phyloP scores from a whole-genome alignment of 306 rosid species.

The Vachellia collinsii region DNA sequence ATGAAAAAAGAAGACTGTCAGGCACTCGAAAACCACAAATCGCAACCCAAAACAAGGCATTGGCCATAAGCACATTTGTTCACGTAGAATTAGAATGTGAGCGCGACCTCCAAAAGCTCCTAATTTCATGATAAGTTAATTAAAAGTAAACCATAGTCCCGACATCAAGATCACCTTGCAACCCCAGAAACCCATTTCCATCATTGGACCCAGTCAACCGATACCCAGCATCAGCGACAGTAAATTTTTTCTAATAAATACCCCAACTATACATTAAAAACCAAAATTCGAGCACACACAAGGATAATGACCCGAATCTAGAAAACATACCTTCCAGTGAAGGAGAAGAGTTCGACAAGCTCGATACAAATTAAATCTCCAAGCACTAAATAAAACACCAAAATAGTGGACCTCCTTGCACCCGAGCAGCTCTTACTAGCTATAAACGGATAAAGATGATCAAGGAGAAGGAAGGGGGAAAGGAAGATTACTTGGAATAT shows the following conservation, averaged over 20 bases:
- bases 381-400: not conserved
- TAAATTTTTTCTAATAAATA: not conserved
- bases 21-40: not conserved
- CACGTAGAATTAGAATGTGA: not conserved
- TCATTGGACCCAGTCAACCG: not conserved
- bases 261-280: not conserved
- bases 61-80: not conserved
- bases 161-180: not conserved
- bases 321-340: conserved; percentile 11
- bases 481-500: not conserved
- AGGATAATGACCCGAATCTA: not conserved
- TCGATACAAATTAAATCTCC: not conserved
- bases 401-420: not conserved
- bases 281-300: not conserved
- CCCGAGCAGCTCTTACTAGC: not conserved
- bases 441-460: not conserved
- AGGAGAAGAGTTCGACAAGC: not conserved
- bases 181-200: not conserved
- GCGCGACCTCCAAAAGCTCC: not conserved
- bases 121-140: not conserved
- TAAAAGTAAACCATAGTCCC: not conserved
- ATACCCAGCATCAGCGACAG: conserved; percentile 13
- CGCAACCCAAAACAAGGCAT: not conserved
- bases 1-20: not conserved
- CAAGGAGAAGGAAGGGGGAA: not conserved